phyloP scores from a whole-genome alignment of 208 protist genomes.

The Naegleria fowleri region DNA sequence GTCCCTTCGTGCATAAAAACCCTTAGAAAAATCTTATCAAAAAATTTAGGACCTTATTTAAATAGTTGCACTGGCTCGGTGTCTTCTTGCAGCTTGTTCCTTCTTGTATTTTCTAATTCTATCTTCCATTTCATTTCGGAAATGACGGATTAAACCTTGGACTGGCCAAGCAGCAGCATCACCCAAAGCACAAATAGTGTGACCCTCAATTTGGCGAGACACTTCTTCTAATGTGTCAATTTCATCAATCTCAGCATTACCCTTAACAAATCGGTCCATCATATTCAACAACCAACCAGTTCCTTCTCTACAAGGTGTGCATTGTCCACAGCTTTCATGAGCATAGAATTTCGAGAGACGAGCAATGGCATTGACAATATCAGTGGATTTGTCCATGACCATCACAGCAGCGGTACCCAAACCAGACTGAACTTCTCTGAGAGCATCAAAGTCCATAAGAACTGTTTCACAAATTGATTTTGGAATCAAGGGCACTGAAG shows the following conservation, averaged over 20 bases:
- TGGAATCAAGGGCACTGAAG: conserved; percentile 90
- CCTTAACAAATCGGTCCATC: conserved; percentile 90
- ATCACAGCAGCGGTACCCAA: conserved; percentile 98
- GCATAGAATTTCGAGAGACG: conserved; percentile 94
- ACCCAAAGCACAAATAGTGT: conserved; percentile 97
- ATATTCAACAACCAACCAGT: conserved; percentile 90
- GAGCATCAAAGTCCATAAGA: conserved; percentile 97
- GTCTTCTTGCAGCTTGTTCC: background rate
- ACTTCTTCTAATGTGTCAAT: conserved; percentile 95
- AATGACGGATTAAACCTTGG: conserved; percentile 94
- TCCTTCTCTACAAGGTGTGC: conserved; percentile 96
- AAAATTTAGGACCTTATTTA: too few species aligned
- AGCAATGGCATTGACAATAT: conserved; percentile 89
- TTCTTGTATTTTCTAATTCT: conserved; percentile 67
- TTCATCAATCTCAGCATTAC: conserved; percentile 90
- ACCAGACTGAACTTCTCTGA: conserved; percentile 80
- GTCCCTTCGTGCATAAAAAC: too few species aligned
- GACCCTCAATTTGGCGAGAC: conserved; percentile 93
- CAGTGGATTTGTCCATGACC: conserved; percentile 97
- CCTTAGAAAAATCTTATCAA: too few species aligned
- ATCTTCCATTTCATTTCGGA: conserved; percentile 86
- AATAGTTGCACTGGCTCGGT: too few species aligned
- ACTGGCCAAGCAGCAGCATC: conserved; percentile 97
- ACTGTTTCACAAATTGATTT: conserved; percentile 86
- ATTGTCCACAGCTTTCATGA: conserved; percentile 94